phyloP scores from a whole-genome alignment of 2,329 filamentous ascomycete genomes.

The Rhexocercosporidium sp. region DNA sequence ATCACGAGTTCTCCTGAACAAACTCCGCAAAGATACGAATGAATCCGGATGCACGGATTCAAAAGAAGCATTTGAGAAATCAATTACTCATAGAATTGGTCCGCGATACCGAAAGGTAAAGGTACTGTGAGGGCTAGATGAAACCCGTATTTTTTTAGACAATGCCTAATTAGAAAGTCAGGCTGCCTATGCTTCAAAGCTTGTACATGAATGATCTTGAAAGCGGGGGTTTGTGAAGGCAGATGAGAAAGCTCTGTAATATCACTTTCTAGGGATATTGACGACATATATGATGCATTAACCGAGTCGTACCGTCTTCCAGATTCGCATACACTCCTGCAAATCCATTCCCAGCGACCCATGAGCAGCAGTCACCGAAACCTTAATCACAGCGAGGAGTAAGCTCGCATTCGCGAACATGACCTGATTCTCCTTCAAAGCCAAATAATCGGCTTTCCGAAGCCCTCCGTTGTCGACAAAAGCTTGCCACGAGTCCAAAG shows the following conservation, averaged over 20 bases:
- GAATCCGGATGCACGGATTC: not conserved
- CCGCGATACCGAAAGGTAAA: not conserved
- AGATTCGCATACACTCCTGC: constrained; percentile 60
- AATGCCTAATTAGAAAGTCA: too few species aligned
- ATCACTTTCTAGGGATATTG: not conserved
- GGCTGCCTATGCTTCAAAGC: too few species aligned
- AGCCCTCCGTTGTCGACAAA: constrained; percentile 63
- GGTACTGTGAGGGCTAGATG: too few species aligned
- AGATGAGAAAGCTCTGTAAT: not conserved
- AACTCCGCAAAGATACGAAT: not conserved
- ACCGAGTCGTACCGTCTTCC: constrained; percentile 58
- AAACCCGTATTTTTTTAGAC: too few species aligned
- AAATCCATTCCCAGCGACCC: constrained; percentile 57
- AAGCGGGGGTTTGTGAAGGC: not conserved
- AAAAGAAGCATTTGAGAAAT: not conserved
- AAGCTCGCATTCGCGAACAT: constrained; percentile 55
- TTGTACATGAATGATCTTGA: too few species aligned
- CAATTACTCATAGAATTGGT: not conserved
- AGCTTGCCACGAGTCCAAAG: constrained; percentile 58
- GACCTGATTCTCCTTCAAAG: constrained; percentile 46
- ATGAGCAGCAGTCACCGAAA: constrained; percentile 51
- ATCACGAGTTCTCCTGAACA: not conserved
- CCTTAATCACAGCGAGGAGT: constrained; percentile 54
- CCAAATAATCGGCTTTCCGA: constrained; percentile 50
- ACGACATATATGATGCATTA: constrained; percentile 32